Percentiles rank a stretch among this genome's conserved stretches.
Conservation (phyloP, 106 monocot genomes). For the Acorus calamus region DNA sequence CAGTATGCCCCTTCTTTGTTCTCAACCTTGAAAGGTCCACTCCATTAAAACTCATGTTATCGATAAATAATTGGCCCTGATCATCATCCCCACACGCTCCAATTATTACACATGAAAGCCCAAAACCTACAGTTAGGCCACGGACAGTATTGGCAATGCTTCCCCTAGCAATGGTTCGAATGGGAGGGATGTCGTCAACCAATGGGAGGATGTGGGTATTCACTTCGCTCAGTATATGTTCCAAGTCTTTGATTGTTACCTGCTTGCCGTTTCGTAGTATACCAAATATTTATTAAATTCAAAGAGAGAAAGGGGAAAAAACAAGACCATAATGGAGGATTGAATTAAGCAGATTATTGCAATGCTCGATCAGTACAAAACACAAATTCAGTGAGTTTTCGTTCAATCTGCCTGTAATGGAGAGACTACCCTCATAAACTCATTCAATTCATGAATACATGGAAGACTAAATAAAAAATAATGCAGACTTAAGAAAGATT, state of each 20-base stretch:
- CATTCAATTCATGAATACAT: too few relatives aligned
- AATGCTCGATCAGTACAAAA: too few relatives aligned
- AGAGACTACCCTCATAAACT: too few relatives aligned
- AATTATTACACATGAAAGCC: slow-evolving; percentile 63
- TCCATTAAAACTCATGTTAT: slow-evolving; percentile 51
- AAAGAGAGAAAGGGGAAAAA: neutral
- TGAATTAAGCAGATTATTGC: too few relatives aligned
- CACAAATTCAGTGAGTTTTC: too few relatives aligned
- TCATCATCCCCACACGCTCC: slow-evolving; percentile 89
- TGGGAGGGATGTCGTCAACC: slow-evolving; percentile 23
- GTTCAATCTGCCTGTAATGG: too few relatives aligned
- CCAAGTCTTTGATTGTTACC: slow-evolving; percentile 60
- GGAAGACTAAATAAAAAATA: too few relatives aligned
- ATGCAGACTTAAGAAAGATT: too few relatives aligned
- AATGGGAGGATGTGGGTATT: slow-evolving; percentile 43
- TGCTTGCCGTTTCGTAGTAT: slow-evolving; percentile 5
- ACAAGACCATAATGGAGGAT: too few relatives aligned
- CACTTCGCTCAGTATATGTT: slow-evolving; percentile 54
- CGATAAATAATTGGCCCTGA: slow-evolving; percentile 49
- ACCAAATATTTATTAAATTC: neutral
- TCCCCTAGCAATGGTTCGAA: slow-evolving; percentile 76
- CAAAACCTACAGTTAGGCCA: slow-evolving; percentile 69
- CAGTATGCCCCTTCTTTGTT: slow-evolving; percentile 66
- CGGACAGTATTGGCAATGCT: slow-evolving; percentile 87
- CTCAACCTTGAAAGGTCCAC: slow-evolving; percentile 75